A percentile compares a stretch with the other conserved stretches of the same genome.
These are phyloP conservation scores for Aspergillus pseudoglaucus DNA, from an alignment of 2,329 filamentous ascomycete species.

Conservation along the genomic window DNA sequence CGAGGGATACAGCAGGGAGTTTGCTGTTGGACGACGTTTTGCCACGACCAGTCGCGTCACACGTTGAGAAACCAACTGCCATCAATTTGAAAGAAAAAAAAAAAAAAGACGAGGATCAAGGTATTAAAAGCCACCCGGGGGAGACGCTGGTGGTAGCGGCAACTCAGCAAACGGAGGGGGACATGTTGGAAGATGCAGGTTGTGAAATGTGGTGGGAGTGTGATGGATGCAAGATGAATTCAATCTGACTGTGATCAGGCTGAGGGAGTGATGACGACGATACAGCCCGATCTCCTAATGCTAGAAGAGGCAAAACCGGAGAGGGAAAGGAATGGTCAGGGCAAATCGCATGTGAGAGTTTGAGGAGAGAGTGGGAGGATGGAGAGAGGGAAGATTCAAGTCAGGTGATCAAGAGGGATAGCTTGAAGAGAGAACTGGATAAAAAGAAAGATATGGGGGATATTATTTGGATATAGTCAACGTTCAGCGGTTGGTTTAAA, in stretches of 20 bases:
- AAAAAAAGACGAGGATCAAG: background rate
- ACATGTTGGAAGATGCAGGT: too few species aligned
- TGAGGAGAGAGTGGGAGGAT: conserved; percentile 5
- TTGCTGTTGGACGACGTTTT: background rate
- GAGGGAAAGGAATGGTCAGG: background rate
- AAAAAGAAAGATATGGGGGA: background rate
- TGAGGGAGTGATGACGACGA: too few species aligned
- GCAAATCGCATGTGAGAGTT: background rate
- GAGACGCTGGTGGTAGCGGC: background rate
- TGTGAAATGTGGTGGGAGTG: too few species aligned
- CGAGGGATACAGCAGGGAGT: background rate
- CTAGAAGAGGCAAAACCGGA: too few species aligned
- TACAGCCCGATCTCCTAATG: too few species aligned
- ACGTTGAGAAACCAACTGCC: background rate
- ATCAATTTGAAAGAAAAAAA: background rate
- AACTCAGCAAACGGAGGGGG: too few species aligned
- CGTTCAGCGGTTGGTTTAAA: too few species aligned
- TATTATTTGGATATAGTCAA: too few species aligned
- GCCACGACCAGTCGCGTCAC: background rate
- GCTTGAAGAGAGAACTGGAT: background rate
- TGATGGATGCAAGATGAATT: too few species aligned
- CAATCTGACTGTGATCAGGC: too few species aligned
- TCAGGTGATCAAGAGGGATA: background rate
- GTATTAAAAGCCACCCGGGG: background rate
- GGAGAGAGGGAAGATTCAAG: conserved; percentile 5